These are phyloP conservation scores for Tripterygium wilfordii DNA, from an alignment of 177 flowering plant species.

Conservation along the genomic window DNA sequence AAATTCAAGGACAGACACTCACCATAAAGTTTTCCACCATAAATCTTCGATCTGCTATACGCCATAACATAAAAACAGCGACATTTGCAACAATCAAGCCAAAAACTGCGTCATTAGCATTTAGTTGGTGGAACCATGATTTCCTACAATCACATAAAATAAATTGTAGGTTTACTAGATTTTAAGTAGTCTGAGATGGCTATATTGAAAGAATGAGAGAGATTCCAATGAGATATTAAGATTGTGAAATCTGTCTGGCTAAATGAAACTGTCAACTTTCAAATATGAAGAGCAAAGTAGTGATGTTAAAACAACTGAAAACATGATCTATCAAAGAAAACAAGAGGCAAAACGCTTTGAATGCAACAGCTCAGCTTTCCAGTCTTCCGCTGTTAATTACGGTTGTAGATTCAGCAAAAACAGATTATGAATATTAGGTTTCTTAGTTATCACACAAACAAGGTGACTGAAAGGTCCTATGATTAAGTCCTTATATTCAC, in stretches of 20 bases:
- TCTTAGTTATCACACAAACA: too few species aligned
- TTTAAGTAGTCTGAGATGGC: neutral
- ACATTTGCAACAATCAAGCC: conserved; percentile 67
- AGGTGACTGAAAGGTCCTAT: too few species aligned
- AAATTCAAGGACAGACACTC: conserved; percentile 12
- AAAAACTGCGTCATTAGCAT: conserved; percentile 36
- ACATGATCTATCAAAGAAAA: too few species aligned
- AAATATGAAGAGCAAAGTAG: too few species aligned
- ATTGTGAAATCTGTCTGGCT: too few species aligned
- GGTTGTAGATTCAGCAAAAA: too few species aligned
- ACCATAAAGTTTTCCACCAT: conserved; percentile 77
- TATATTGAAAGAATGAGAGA: neutral
- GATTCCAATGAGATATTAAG: neutral
- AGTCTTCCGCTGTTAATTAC: too few species aligned
- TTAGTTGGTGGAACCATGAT: conserved; percentile 37
- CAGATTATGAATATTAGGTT: too few species aligned
- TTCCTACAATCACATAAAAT: conserved; percentile 36
- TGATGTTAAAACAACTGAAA: too few species aligned
- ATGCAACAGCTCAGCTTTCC: too few species aligned
- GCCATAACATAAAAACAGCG: conserved; percentile 73
- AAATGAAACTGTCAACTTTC: neutral
- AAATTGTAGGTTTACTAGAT: neutral
- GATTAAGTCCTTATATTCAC: too few species aligned
- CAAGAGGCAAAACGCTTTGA: too few species aligned
- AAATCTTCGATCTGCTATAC: conserved; percentile 48